These are phyloP conservation scores for Hyaloperonospora brassicae DNA, from an alignment of 352 stramenopile genomes.

Conservation along the genomic window DNA sequence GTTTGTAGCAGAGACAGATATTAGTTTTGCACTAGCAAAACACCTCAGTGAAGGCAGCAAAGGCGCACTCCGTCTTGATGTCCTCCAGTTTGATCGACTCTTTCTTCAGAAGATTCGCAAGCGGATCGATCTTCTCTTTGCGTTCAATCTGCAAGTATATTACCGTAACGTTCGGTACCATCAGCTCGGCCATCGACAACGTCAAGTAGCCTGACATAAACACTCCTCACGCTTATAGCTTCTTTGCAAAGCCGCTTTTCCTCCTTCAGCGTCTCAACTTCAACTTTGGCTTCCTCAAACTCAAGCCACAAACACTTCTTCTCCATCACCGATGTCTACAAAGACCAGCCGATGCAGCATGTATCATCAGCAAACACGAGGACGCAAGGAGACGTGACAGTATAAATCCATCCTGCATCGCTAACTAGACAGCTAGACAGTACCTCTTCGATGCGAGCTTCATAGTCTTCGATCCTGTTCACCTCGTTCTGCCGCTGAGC, in stretches of 20 bases:
- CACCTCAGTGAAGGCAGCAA: slow-evolving; percentile 2
- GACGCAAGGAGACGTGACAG: too few relatives aligned
- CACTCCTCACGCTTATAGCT: slow-evolving; percentile 24
- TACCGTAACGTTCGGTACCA: too few relatives aligned
- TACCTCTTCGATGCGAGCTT: slow-evolving; percentile 72
- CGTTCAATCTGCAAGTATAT: slow-evolving; percentile 43
- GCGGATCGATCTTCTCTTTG: slow-evolving; percentile 47
- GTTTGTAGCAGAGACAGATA: too few relatives aligned
- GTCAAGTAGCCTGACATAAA: too few relatives aligned
- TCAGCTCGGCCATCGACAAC: too few relatives aligned
- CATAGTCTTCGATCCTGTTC: slow-evolving; percentile 75
- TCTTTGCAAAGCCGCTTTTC: slow-evolving; percentile 66
- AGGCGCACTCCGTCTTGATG: slow-evolving; percentile 62
- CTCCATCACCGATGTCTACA: slow-evolving; percentile 73
- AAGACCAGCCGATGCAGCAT: background rate
- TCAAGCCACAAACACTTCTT: slow-evolving; percentile 84
- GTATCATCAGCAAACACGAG: background rate
- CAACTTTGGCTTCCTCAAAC: slow-evolving; percentile 63
- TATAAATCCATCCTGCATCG: too few relatives aligned
- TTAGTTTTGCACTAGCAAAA: too few relatives aligned
- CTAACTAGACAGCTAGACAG: background rate
- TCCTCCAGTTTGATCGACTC: slow-evolving; percentile 57
- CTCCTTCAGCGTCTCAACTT: slow-evolving; percentile 59
- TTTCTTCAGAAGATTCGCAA: slow-evolving; percentile 61
- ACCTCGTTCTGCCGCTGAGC: slow-evolving; percentile 74